Percentiles rank a stretch among this genome's conserved stretches.
phyloP scores from a whole-genome alignment of 2,329 filamentous ascomycete species.

The Teratosphaeria zuluensis region DNA sequence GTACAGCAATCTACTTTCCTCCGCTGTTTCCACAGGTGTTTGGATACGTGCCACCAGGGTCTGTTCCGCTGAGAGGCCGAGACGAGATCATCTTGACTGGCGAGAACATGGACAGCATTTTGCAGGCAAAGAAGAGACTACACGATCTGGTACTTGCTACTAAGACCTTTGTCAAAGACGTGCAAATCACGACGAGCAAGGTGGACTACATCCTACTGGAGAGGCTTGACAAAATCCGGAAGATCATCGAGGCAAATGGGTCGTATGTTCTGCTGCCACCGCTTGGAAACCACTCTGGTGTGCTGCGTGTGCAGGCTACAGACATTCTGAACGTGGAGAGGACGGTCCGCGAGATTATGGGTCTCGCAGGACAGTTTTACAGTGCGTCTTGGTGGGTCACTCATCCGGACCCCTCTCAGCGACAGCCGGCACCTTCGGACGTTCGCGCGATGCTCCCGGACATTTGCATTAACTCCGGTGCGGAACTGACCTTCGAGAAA shows the following conservation, averaged over 20 bases:
- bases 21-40: conserved; percentile 88
- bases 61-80: conserved; percentile 63
- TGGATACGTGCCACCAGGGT: conserved; percentile 76
- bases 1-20: conserved; percentile 96
- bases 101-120: conserved; percentile 72
- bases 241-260: conserved; percentile 94
- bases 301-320: conserved; percentile 82
- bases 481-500: conserved; percentile 90
- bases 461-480: conserved; percentile 92
- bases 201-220: conserved; percentile 89
- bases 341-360: conserved; percentile 92
- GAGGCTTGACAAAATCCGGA: conserved; percentile 89
- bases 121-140: conserved; percentile 81
- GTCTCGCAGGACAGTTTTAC: conserved; percentile 92
- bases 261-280: conserved; percentile 89
- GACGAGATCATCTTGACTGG: conserved; percentile 94
- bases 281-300: conserved; percentile 72
- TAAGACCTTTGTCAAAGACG: conserved; percentile 75
- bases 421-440: conserved; percentile 54
- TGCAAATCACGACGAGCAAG: conserved; percentile 80
- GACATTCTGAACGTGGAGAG: conserved; percentile 92
- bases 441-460: conserved; percentile 86
- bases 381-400: conserved; percentile 93
- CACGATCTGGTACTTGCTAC: conserved; percentile 73
- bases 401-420: conserved; percentile 58